Conservation (phyloP, 176 grass and related monocot species). For the Carex pumila region DNA sequence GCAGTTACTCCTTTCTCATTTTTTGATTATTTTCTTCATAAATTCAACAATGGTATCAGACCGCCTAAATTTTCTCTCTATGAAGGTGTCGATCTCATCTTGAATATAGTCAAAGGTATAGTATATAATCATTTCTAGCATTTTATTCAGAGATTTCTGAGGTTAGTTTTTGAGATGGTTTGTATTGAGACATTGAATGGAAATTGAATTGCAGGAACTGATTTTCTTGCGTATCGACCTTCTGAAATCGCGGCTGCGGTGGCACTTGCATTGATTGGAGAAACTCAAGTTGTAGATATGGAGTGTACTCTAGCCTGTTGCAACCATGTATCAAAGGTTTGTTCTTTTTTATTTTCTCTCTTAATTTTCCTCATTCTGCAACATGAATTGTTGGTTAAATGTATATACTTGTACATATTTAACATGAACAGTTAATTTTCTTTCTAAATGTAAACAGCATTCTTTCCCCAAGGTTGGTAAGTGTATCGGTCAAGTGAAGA, state of each 20-base stretch:
- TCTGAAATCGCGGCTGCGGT: constrained; percentile 64
- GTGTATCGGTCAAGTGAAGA: background rate
- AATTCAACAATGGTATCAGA: constrained; percentile 32
- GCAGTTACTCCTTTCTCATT: constrained; percentile 79
- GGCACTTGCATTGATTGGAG: constrained; percentile 26
- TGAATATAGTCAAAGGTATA: constrained; percentile 51
- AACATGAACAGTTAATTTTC: background rate
- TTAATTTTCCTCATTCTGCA: background rate
- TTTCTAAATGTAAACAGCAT: background rate
- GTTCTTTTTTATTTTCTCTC: background rate
- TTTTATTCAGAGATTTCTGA: background rate
- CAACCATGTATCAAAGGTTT: constrained; percentile 54
- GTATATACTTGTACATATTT: background rate
- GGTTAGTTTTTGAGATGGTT: background rate
- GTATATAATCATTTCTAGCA: constrained; percentile 5
- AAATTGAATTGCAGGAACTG: constrained; percentile 31
- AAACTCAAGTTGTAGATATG: constrained; percentile 23
- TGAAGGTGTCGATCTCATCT: constrained; percentile 44
- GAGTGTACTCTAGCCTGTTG: constrained; percentile 36
- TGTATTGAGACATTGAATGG: background rate
- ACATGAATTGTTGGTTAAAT: background rate
- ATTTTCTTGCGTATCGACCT: constrained; percentile 55
- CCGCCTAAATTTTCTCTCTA: constrained; percentile 24
- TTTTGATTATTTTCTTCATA: constrained; percentile 62
- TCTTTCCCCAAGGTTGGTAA: background rate